phyloP scores from a whole-genome alignment of 306 rosid species.

The Cicer chorassanicum region DNA sequence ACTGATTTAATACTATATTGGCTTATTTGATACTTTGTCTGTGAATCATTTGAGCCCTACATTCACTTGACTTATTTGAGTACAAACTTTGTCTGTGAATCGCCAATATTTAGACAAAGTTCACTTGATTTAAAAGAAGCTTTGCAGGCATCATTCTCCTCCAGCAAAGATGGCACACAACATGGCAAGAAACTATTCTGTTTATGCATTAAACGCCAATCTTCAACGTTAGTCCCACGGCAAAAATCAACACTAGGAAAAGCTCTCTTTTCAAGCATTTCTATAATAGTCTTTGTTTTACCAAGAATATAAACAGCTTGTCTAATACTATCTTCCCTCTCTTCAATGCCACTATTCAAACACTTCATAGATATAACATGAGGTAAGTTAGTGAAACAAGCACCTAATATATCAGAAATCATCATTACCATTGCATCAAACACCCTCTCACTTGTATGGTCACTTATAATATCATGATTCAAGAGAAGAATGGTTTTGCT shows the following conservation, averaged over 20 bases:
- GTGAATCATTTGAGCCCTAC: no score
- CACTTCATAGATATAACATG: conserved; percentile 54
- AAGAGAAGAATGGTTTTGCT: conserved; percentile 63
- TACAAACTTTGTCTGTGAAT: no score
- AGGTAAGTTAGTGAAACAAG: conserved; percentile 73
- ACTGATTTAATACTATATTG: no score
- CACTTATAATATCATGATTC: conserved; percentile 41
- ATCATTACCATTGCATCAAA: conserved; percentile 51
- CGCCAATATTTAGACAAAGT: conserved; percentile 46
- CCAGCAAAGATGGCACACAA: conserved; percentile 39
- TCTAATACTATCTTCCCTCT: conserved; percentile 70
- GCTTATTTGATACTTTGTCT: no score
- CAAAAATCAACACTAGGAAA: conserved; percentile 47
- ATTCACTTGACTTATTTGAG: background rate
- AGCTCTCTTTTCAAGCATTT: conserved; percentile 55
- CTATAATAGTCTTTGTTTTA: conserved; percentile 63
- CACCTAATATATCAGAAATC: conserved; percentile 73
- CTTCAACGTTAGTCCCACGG: conserved; percentile 58
- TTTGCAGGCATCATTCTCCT: conserved; percentile 39
- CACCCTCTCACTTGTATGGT: conserved; percentile 46
- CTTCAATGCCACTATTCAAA: conserved; percentile 65
- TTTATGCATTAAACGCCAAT: conserved; percentile 68
- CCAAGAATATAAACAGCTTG: conserved; percentile 67
- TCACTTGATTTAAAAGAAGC: conserved; percentile 48
- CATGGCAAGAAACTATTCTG: conserved; percentile 24